phyloP scores from a whole-genome alignment of 2,329 filamentous ascomycete species.

The Sporothrix brasiliensis region DNA sequence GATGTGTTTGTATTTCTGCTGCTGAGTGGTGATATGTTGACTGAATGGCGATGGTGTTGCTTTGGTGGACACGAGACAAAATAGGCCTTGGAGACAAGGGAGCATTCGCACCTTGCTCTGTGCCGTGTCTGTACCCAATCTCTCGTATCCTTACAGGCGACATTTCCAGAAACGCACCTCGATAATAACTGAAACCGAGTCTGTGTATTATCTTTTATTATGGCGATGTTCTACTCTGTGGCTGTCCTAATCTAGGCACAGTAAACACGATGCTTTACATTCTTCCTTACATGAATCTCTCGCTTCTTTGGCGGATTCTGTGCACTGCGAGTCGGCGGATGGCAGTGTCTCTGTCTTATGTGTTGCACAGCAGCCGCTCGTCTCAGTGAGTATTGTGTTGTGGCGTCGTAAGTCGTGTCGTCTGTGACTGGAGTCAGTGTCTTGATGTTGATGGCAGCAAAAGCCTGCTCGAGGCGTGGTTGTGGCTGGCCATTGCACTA shows the following conservation, averaged over 20 bases:
- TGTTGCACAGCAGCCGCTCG: not conserved
- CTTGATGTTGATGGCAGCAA: constrained; percentile 8
- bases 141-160: not conserved
- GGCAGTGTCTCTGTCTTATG: not conserved
- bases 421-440: constrained; percentile 18
- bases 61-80: not conserved
- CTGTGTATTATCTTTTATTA: not conserved
- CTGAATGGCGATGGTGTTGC: not conserved
- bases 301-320: constrained; percentile 18
- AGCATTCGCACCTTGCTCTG: not conserved
- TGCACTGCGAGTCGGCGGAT: not conserved
- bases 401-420: not conserved
- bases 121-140: not conserved
- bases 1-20: not conserved
- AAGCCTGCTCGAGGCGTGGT: not conserved
- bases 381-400: not conserved
- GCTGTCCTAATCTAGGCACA: not conserved
- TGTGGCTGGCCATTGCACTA: not conserved
- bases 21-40: constrained; percentile 2
- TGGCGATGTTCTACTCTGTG: not conserved
- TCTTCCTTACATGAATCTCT: not conserved
- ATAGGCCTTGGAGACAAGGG: not conserved
- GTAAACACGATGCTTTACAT: not conserved
- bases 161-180: constrained; percentile 2
- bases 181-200: not conserved